These are phyloP conservation scores for Trifolium dubium DNA, from an alignment of 306 rosid species.

Conservation along the genomic window DNA sequence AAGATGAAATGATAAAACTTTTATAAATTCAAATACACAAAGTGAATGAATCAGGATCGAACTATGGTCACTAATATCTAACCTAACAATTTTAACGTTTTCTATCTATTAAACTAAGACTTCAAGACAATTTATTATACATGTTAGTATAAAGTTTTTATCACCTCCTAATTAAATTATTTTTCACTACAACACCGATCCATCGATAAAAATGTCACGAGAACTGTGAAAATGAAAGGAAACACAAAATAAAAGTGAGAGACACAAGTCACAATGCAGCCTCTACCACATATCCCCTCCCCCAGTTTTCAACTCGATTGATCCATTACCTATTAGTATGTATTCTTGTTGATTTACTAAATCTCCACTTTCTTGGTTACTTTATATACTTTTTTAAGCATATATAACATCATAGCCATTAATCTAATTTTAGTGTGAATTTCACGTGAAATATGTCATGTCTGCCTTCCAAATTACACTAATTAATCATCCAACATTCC, in stretches of 20 bases:
- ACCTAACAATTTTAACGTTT: no score
- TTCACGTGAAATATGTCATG: constrained; percentile 11
- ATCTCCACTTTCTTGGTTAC: constrained; percentile 25
- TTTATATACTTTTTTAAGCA: neutral
- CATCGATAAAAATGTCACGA: constrained; percentile 43
- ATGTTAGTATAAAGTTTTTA: no score
- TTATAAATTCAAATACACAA: no score
- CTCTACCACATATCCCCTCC: constrained; percentile 65
- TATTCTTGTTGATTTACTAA: neutral
- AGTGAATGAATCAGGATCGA: no score
- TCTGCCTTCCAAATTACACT: neutral
- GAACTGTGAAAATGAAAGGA: constrained; percentile 18
- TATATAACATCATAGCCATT: neutral
- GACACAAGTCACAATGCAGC: constrained; percentile 14
- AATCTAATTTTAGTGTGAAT: neutral
- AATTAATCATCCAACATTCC: neutral
- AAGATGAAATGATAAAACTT: no score
- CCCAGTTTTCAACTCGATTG: constrained; percentile 42
- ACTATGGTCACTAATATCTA: no score
- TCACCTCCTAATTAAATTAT: no score
- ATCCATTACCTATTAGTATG: neutral
- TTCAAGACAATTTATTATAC: no score
- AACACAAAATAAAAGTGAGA: neutral
- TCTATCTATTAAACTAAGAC: no score
- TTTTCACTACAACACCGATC: no score